Percentiles rank a stretch among this genome's conserved stretches.
Evolutionary conservation across 2,329 filamentous ascomycete species (phyloP).

Genomic region (Phaeosphaeriaceae sp.): DNA sequence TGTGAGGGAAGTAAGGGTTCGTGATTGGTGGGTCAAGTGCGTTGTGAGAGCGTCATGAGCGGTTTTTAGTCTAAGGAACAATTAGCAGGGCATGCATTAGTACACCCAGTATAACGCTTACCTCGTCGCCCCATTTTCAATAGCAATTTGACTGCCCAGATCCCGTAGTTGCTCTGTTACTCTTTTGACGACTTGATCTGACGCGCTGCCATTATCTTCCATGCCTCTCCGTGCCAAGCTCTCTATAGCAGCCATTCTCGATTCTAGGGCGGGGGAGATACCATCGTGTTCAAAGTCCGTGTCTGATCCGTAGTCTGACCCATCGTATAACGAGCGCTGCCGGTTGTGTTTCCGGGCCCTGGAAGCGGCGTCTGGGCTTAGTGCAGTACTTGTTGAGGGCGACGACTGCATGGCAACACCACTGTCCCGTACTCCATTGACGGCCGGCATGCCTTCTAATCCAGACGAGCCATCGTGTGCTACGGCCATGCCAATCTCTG

Average conservation of each 20-base stretch:
- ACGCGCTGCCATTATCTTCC: constrained; percentile 68
- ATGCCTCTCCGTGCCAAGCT: constrained; percentile 67
- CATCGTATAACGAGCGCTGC: constrained; percentile 66
- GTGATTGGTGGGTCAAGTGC: constrained; percentile 76
- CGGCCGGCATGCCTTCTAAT: constrained; percentile 15
- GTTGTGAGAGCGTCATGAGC: constrained; percentile 76
- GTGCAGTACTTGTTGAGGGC: constrained; percentile 40
- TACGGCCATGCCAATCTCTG: constrained; percentile 39
- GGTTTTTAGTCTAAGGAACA: constrained; percentile 68
- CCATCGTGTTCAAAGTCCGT: constrained; percentile 72
- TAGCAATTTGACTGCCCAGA: constrained; percentile 73
- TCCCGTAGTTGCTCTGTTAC: constrained; percentile 74
- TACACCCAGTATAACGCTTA: constrained; percentile 43
- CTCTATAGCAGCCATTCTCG: constrained; percentile 75
- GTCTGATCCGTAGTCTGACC: constrained; percentile 76
- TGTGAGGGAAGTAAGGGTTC: constrained; percentile 74
- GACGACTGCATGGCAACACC: constrained; percentile 54
- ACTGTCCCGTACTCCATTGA: constrained; percentile 52
- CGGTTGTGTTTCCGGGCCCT: constrained; percentile 48
- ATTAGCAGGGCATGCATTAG: constrained; percentile 15
- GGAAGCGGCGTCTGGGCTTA: constrained; percentile 47
- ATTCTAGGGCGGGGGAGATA: constrained; percentile 69
- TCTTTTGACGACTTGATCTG: constrained; percentile 71
- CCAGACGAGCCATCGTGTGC: constrained; percentile 44
- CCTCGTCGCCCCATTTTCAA: constrained; percentile 76